Conservation (phyloP, 2,329 filamentous ascomycete species). For the Proliferodiscus dingleyae region DNA sequence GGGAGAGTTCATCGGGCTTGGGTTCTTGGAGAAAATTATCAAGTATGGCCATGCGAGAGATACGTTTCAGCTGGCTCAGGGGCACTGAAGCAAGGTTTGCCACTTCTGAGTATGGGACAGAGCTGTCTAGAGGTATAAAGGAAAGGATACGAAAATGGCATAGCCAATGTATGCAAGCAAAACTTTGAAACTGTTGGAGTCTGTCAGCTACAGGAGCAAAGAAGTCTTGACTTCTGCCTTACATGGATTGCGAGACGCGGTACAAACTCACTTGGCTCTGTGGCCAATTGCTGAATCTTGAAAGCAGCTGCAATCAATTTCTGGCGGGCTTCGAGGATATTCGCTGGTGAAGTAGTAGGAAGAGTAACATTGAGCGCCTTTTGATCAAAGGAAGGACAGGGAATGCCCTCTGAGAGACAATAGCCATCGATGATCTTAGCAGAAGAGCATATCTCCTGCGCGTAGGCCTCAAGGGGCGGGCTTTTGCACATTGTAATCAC, state of each 20-base stretch:
- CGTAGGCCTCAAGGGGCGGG: background rate
- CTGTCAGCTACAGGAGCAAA: background rate
- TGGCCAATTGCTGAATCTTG: conserved; percentile 4
- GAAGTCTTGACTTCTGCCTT: background rate
- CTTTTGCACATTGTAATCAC: background rate
- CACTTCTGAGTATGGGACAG: conserved; percentile 11
- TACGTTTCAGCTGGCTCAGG: conserved; percentile 19
- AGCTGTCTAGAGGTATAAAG: conserved; percentile 11
- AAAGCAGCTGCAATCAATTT: background rate
- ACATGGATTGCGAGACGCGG: background rate
- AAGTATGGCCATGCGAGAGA: conserved; percentile 37
- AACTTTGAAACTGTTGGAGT: conserved; percentile 4
- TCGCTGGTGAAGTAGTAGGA: background rate
- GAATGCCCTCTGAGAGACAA: background rate
- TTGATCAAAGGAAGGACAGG: background rate
- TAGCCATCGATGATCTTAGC: background rate
- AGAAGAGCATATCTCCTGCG: background rate
- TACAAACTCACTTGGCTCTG: conserved; percentile 5
- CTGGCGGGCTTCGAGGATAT: conserved; percentile 1
- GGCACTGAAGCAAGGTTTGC: conserved; percentile 18
- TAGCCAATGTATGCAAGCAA: conserved; percentile 11
- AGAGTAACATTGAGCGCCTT: background rate
- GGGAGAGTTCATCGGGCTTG: conserved; percentile 27
- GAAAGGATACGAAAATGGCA: conserved; percentile 14
- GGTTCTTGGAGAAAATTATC: conserved; percentile 33